Evolutionary conservation across 768 basidiomycete genomes (phyloP).

Genomic region (Leccinum fibrillosum): DNA sequence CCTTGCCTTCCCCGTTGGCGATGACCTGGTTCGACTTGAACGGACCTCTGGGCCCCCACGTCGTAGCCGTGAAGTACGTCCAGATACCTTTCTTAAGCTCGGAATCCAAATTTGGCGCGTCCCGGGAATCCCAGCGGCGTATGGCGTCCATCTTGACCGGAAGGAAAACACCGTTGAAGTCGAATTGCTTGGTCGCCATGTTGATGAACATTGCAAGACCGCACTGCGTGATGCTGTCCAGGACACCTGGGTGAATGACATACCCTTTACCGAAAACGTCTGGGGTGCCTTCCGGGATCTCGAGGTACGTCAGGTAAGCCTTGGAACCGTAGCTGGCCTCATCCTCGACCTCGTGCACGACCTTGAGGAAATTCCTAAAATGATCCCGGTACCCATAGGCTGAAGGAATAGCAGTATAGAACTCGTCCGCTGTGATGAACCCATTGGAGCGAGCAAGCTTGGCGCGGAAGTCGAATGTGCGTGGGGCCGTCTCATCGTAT

Average conservation of each 20-base stretch:
- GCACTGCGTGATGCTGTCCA: slow-evolving; percentile 25
- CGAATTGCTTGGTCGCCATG: slow-evolving; percentile 29
- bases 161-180: slow-evolving; percentile 31
- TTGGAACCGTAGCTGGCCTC: slow-evolving; percentile 26
- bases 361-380: slow-evolving; percentile 28
- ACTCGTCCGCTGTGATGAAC: slow-evolving; percentile 16
- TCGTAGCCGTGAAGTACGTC: slow-evolving; percentile 25
- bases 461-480: slow-evolving; percentile 21
- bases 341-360: slow-evolving; percentile 27
- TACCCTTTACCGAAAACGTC: slow-evolving; percentile 31
- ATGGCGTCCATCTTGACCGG: slow-evolving; percentile 30
- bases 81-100: slow-evolving; percentile 30
- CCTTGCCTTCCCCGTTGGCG: slow-evolving; percentile 26
- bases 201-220: slow-evolving; percentile 31
- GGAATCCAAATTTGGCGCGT: slow-evolving; percentile 22
- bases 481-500: slow-evolving; percentile 21
- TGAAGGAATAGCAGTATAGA: slow-evolving; percentile 17
- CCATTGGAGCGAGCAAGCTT: slow-evolving; percentile 21
- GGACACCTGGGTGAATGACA: slow-evolving; percentile 31
- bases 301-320: slow-evolving; percentile 26
- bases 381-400: slow-evolving; percentile 23
- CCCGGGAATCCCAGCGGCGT: slow-evolving; percentile 28
- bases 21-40: slow-evolving; percentile 28
- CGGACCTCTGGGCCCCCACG: slow-evolving; percentile 24
- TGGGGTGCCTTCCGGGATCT: slow-evolving; percentile 20